Conservation (phyloP, 306 rosid species). For the Abrus pulchellus region DNA sequence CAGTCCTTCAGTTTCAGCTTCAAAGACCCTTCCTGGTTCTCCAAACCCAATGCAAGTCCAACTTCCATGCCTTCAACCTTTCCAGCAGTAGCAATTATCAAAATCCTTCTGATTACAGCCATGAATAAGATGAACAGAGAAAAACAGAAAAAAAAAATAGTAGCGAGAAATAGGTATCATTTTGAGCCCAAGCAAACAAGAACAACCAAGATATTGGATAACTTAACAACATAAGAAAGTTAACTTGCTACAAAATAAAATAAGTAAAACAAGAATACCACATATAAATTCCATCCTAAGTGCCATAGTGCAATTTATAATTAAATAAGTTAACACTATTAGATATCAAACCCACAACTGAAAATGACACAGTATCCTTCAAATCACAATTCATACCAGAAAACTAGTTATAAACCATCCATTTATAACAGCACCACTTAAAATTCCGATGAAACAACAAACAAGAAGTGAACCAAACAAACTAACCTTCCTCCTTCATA, state of each 20-base stretch:
- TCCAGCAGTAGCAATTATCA: constrained; percentile 56
- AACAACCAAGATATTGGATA: constrained; percentile 9
- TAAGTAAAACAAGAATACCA: constrained; percentile 16
- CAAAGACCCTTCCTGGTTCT: constrained; percentile 78
- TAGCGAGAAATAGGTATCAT: constrained; percentile 7
- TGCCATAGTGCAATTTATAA: constrained; percentile 7
- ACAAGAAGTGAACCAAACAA: constrained; percentile 37
- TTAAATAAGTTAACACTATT: neutral
- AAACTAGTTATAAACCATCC: constrained; percentile 26
- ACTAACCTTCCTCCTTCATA: neutral
- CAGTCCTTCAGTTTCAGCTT: constrained; percentile 70
- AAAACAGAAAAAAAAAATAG: constrained; percentile 21
- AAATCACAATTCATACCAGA: constrained; percentile 17
- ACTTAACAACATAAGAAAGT: constrained; percentile 30
- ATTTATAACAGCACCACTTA: constrained; percentile 25
- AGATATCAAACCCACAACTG: neutral
- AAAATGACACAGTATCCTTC: constrained; percentile 24
- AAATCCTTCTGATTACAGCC: constrained; percentile 43
- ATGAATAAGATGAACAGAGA: constrained; percentile 38
- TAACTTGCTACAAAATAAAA: neutral
- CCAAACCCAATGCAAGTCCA: constrained; percentile 76
- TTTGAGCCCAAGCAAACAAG: constrained; percentile 35
- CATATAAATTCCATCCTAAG: neutral
- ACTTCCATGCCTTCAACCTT: constrained; percentile 93
- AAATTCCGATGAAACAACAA: constrained; percentile 23